Evolutionary conservation across 371 early-diverging fungal species (phyloP).

Genomic region (Sporodiniella umbellata): DNA sequence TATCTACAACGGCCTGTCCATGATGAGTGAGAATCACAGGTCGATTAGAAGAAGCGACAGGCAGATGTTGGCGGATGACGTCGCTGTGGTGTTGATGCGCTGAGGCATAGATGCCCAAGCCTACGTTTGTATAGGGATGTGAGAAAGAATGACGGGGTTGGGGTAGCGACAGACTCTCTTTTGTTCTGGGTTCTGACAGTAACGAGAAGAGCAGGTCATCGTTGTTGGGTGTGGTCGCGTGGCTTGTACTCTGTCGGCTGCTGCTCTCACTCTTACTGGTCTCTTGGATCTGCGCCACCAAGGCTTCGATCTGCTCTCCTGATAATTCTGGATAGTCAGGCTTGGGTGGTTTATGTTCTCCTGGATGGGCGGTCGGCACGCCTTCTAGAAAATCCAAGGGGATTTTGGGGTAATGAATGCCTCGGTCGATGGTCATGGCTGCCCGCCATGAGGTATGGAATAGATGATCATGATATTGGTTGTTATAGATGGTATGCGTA

Average conservation of each 20-base stretch:
- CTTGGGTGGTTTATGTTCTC: background rate
- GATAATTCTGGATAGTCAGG: background rate
- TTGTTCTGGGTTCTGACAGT: slow-evolving; percentile 9
- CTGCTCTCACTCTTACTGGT: slow-evolving; percentile 3
- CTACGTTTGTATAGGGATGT: slow-evolving; percentile 40
- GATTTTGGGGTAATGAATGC: slow-evolving; percentile 8
- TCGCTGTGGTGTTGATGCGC: slow-evolving; percentile 51
- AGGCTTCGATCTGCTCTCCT: slow-evolving; percentile 13
- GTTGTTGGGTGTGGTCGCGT: background rate
- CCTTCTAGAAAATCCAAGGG: slow-evolving; percentile 6
- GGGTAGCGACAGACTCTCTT: slow-evolving; percentile 9
- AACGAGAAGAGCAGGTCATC: slow-evolving; percentile 16
- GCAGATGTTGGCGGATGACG: slow-evolving; percentile 46
- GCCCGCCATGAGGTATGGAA: slow-evolving; percentile 12
- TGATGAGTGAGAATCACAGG: slow-evolving; percentile 22
- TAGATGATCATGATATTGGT: slow-evolving; percentile 1
- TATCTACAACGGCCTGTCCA: slow-evolving; percentile 18
- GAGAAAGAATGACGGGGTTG: slow-evolving; percentile 6
- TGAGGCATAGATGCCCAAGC: slow-evolving; percentile 50
- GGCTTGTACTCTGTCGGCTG: background rate
- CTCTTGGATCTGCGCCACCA: slow-evolving; percentile 22
- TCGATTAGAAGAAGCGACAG: slow-evolving; percentile 14
- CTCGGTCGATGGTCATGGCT: slow-evolving; percentile 5
- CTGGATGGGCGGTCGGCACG: too few relatives aligned
- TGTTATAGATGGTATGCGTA: background rate